Conservation (phyloP, 1,139 yeast genomes). For the Saccharomyces hybrid region DNA sequence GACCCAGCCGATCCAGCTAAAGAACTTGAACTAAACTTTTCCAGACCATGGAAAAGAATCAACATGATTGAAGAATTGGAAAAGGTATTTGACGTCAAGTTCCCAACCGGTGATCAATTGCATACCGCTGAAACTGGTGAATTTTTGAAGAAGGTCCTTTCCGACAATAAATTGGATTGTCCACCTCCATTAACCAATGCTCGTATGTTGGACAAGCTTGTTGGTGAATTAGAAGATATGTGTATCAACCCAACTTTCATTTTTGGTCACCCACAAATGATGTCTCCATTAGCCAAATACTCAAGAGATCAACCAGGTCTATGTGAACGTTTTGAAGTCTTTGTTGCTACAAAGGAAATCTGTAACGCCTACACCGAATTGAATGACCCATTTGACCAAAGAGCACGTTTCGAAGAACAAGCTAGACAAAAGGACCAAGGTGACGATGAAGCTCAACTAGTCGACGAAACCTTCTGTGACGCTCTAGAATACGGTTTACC, state of each 20-base stretch:
- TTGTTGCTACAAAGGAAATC: constrained; percentile 96
- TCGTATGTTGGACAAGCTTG: constrained; percentile 96
- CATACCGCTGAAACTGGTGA: constrained; percentile 92
- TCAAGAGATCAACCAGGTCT: constrained; percentile 87
- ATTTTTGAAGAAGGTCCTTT: constrained; percentile 74
- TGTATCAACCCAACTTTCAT: constrained; percentile 96
- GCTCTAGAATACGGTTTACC: constrained; percentile 98
- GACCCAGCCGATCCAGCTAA: constrained; percentile 69
- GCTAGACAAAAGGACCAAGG: constrained; percentile 98
- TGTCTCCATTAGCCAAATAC: constrained; percentile 98
- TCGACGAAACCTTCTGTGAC: constrained; percentile 94
- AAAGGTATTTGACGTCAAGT: constrained; percentile 72
- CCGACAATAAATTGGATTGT: constrained; percentile 79
- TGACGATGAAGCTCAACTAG: constrained; percentile 96
- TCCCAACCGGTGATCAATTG: constrained; percentile 93
- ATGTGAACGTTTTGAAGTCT: constrained; percentile 97
- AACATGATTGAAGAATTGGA: constrained; percentile 96
- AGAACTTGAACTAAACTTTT: constrained; percentile 72
- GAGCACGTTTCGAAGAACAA: constrained; percentile 95
- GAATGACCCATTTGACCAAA: constrained; percentile 98
- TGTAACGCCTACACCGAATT: constrained; percentile 98
- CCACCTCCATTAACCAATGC: constrained; percentile 96
- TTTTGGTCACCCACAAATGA: constrained; percentile 98
- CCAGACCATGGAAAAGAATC: constrained; percentile 97
- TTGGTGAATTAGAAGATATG: constrained; percentile 88